Evolutionary conservation across 1,284 basidiomycete species (phyloP), one percentile per base, ranked within the genome.

Genomic region (Vanrija sp.): DNA sequence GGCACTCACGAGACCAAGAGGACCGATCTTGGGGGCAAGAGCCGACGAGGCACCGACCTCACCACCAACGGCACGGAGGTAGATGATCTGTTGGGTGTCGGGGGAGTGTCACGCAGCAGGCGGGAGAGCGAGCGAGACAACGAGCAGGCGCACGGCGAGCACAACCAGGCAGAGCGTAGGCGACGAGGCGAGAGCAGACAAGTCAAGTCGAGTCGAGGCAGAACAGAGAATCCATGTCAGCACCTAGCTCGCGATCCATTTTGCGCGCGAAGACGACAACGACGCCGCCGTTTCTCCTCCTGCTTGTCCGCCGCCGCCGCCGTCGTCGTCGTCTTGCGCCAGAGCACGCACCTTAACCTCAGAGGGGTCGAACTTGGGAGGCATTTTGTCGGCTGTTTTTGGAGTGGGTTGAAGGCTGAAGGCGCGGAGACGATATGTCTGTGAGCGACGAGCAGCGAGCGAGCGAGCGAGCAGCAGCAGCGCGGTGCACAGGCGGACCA

Each of bases 1-100:
- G 5, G 46, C 12, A 82, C 91, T 77, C 78, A 98, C 95, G 74
- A 99, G 83, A 92, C 95, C 95, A 72, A 98, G 87, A 81, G 96
- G 96, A 86, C 96, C 96, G 78, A 99, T 98, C 86, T 99, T 99
- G 67, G 96, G 96, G 61, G 96, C 96, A 68, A 99, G 85, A 61
- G 96, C 94, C 62, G 95, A 95, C 9, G 96, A 97, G 66, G 96
- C 92, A 85, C 94, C 96, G 75, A 98, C 92, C 83, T 98, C 96
- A 86, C 96, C 96, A 83, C 96, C 96, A 63, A 91, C 95, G 62
- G 94, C 94, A 74, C 96, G 88, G 79, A 98, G 89, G 86, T 96
- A 94, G 85, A 98, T 98, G 83, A 98, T 93, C 77, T 78, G 54
- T 67, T n/a, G 38, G 40, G 46, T 39, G 34, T 14, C 4, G 34